phyloP scores from a whole-genome alignment of 495 filamentous ascomycete genomes.

The Pseudoneurospora amorphoporcata region DNA sequence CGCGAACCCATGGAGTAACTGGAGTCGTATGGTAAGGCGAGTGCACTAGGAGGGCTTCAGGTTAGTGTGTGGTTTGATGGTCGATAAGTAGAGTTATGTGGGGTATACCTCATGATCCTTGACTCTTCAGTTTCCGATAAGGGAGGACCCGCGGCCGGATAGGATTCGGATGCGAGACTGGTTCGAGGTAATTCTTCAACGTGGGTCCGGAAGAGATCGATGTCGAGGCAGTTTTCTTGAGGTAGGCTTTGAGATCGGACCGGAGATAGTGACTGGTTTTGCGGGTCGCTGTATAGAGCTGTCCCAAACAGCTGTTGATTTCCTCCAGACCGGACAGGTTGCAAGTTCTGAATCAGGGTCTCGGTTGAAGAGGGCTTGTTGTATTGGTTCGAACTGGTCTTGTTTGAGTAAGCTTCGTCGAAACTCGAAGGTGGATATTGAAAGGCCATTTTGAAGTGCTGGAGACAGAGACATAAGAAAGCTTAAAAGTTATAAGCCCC shows the following conservation, averaged over 20 bases:
- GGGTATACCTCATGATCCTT: constrained; percentile 33
- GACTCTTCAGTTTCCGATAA: constrained; percentile 2
- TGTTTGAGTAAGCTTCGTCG: constrained; percentile 36
- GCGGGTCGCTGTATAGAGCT: constrained; percentile 15
- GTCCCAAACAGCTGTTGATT: constrained; percentile 15
- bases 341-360: constrained; percentile 23
- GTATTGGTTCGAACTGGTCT: constrained; percentile 30
- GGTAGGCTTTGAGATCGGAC: constrained; percentile 16
- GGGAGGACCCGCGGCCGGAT: background rate
- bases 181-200: background rate
- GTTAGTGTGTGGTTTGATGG: background rate
- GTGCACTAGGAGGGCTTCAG: constrained; percentile 23
- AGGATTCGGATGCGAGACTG: background rate
- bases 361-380: constrained; percentile 28
- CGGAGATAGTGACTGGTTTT: constrained; percentile 17
- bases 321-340: constrained; percentile 18
- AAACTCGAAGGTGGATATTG: constrained; percentile 18
- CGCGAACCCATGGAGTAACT: constrained; percentile 35
- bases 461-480: constrained; percentile 3
- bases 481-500: constrained; percentile 7
- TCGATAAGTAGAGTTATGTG: background rate
- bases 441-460: constrained; percentile 21
- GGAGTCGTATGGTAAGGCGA: constrained; percentile 36
- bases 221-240: constrained; percentile 23
- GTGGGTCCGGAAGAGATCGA: constrained; percentile 1